Base-by-base conservation (phyloP, 106 monocot genomes). In the Posidonia australis region DNA sequence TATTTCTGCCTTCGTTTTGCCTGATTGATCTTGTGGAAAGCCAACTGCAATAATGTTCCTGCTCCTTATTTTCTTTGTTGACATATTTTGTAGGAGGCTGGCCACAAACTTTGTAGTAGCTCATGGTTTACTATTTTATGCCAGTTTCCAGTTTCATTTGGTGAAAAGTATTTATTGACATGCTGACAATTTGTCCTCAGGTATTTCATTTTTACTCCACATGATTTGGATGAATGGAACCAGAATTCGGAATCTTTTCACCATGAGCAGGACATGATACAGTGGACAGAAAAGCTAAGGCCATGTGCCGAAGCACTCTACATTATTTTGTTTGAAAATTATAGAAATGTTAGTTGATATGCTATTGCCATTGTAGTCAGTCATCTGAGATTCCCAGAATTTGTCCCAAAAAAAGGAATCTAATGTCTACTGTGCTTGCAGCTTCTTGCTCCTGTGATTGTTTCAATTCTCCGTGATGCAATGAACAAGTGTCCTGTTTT, bases 271-370 rank as follows among this genome's bases (percentile, higher is more conserved):
- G 86, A 96, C 49, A 84, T 87, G 86, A 69, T 90, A 66, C 96
- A 96, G 66, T 90, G 90, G 90, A 84, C 90, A 46, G 96, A 96
- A 59, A 96, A 83, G 70, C 59, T 83, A 46, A 87, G 87, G 68
- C 96, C 90, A 62, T 96, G 96, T 78, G 86, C 96, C 79, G 96
- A 96, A 70, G 96, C 96, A 76, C 77, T 96, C 10, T 96, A 90
- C 46, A 96, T 96, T 75, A 78, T 90, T 67, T 72, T 96, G 51
- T 96, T 96, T 76, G 96, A 96, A 70, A 96, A 87, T 44, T 76
- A 87, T 67, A 84, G 80, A 87, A 54, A 87, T 57, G 96, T 96
- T 36, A 74, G 86, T 78, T 13, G 10, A 58, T 27, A 25, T 36
- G 9, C 13, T 46, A 28, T n/a, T n/a, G 22, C 57, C 10, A 46